Base-by-base conservation (phyloP, 1,284 basidiomycete species). In the Ustilago tritici region DNA sequence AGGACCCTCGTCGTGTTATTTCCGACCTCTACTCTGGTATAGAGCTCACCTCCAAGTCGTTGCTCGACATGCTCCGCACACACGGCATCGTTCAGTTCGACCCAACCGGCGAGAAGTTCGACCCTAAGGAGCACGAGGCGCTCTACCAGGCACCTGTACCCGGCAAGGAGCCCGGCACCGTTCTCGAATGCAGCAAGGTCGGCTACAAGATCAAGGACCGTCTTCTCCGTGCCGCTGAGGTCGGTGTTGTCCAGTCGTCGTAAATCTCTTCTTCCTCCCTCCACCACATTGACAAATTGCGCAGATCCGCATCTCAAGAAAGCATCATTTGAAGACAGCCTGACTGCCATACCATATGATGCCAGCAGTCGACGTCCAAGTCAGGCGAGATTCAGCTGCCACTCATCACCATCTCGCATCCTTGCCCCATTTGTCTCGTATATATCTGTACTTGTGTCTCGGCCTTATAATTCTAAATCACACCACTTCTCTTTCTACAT, bases 111-210 rank as follows among this genome's bases (percentile, higher is more conserved):
- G 93, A 97, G 86, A 89, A 89, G 82, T 99, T 99, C 83, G 95
- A 99, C 87, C 96, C 96, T 36, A 97, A 96, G 87, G 88, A 89
- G 55, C 96, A 98, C 86, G 96, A 99, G 88, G 96, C 97, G 8
- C 89, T 97, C 38, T 98, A 94, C 88, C 94, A 96, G 88, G 93
- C 91, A 23, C 95, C 95, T n/a, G 90, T 96, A 64, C 88, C 89
- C 2, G 93, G 90, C 47, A 95, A 94, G 88, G 92, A 92, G 84
- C 91, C 94, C 2, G 95, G 95, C 23, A 93, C 93, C 4, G 92
- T 99, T 43, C 90, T 97, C 61, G 93, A 98, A 84, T 94, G 93
- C 85, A 92, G 93, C 87, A 96, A 97, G 89, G 89, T 90, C 62
- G 95, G 96, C 12, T 98, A 81, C 77, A 82, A 72, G 78, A 84